Conservation (phyloP, 1,284 basidiomycete genomes). For the Moniliella sp. region DNA sequence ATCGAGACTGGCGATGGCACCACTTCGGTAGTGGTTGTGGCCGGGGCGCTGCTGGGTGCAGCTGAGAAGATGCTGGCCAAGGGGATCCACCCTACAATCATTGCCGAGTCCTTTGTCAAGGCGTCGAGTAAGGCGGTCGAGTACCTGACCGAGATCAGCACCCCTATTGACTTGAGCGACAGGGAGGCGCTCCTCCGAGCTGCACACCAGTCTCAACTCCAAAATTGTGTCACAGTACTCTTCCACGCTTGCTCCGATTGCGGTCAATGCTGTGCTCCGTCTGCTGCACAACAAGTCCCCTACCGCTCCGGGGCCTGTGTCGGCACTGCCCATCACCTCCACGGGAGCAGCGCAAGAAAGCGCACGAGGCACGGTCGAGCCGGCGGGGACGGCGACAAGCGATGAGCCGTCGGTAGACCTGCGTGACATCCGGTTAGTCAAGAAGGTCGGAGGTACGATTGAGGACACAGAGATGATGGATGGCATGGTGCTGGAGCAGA, state of each 20-base stretch:
- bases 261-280: conserved; percentile 87
- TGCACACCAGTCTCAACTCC: conserved; percentile 85
- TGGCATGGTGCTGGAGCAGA: conserved; percentile 89
- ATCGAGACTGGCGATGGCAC: conserved; percentile 97
- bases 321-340: conserved; percentile 1
- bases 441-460: conserved; percentile 96
- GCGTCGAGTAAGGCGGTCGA: conserved; percentile 83
- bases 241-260: conserved; percentile 83
- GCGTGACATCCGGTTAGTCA: conserved; percentile 81
- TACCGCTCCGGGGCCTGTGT: neutral
- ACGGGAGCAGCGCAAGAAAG: conserved; percentile 4
- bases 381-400: conserved; percentile 1
- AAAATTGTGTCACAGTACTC: conserved; percentile 99
- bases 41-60: conserved; percentile 72
- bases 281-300: conserved; percentile 5
- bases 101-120: conserved; percentile 82
- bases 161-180: conserved; percentile 76
- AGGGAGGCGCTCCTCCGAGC: conserved; percentile 66
- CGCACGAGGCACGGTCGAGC: conserved; percentile 4
- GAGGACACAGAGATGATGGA: conserved; percentile 95
- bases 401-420: conserved; percentile 70
- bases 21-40: conserved; percentile 90
- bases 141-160: conserved; percentile 74
- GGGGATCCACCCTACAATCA: conserved; percentile 87
- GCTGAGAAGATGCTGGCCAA: conserved; percentile 93